Base-by-base conservation (phyloP, 805 yeast genomes). In the Monosporozyma servazzii region DNA sequence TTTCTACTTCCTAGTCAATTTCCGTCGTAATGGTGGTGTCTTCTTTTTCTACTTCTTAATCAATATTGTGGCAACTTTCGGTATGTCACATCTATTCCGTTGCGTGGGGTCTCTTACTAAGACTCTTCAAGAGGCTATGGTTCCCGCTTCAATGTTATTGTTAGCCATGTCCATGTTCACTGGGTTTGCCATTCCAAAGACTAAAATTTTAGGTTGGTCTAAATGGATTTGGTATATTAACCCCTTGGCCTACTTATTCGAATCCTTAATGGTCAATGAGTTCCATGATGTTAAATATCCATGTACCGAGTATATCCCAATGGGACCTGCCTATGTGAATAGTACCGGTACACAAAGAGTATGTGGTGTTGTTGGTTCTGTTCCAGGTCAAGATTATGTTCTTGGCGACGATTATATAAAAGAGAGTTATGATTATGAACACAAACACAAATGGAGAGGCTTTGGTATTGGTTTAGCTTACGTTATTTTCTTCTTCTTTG, bases 181-280 rank as follows among this genome's bases (percentile, higher is more conserved):
- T 7, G 85, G 85, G 39, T 81, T 80, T 68, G 79, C 75, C 21
- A 68, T 80, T 53, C 86, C 85, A 29, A 74, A 76, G 33, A 73
- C 75, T 5, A 63, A 73, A 47, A 79, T 80, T 79, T 71, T 74
- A 55, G 81, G 84, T 11, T 81, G 86, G 86, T 76, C 81, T 36
- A 71, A 80, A 56, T 81, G 85, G 86, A 78, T 81, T 54, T 77
- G 78, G 64, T 81, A 78, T 57, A 57, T 81, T 45, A 73, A 81
- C 56, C 86, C 86, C 1, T 63, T 81, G 48, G 79, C 77, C 8
- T 81, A 80, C 58, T 71, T 75, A 18, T 80, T 80, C 58, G 84
- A 81, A 63, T 70, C 84, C 1, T 64, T 80, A 60, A 72, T 81
- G 74, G 71, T 75, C 2, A 80, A 80, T 57, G 86, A 81, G 61